Evolutionary conservation across 2,329 filamentous ascomycete species (phyloP).

Genomic region (Verticillium nubilum): DNA sequence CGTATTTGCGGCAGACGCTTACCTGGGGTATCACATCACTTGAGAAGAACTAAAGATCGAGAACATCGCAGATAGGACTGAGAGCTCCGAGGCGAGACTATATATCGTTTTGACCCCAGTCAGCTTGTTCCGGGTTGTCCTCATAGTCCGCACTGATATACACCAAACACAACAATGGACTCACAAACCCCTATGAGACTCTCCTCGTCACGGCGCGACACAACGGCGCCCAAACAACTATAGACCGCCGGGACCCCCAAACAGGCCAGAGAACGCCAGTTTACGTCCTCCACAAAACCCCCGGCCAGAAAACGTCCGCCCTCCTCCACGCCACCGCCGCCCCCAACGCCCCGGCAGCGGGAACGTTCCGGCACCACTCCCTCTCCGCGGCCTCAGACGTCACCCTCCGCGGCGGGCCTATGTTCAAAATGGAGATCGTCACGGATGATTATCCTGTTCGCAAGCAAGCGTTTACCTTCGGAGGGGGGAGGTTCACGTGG

Average conservation of each 20-base stretch:
- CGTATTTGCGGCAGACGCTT: not conserved
- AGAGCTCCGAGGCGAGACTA: too few species aligned
- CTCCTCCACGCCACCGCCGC: conserved; percentile 2
- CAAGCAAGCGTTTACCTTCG: conserved; percentile 4
- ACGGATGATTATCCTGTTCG: not conserved
- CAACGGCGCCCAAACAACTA: conserved; percentile 4
- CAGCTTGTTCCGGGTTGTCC: too few species aligned
- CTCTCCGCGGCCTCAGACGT: conserved; percentile 6
- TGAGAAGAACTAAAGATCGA: not conserved
- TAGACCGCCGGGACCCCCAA: conserved; percentile 5
- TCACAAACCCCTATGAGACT: not conserved
- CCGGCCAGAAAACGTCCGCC: conserved; percentile 1
- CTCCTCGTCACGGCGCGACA: not conserved
- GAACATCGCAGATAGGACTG: too few species aligned
- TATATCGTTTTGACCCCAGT: too few species aligned
- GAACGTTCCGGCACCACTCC: conserved; percentile 1
- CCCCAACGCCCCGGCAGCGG: not conserved
- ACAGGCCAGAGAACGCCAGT: conserved; percentile 3
- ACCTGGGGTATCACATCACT: not conserved
- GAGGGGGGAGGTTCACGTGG: conserved; percentile 3
- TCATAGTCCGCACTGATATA: too few species aligned
- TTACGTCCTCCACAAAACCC: conserved; percentile 6
- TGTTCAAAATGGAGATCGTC: conserved; percentile 6
- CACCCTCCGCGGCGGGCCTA: conserved; percentile 3
- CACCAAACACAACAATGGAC: not conserved